A percentile compares a stretch with the other conserved stretches of the same genome.
Evolutionary conservation across 148 eudicot species (phyloP).

Genomic region (Rheum nobile): DNA sequence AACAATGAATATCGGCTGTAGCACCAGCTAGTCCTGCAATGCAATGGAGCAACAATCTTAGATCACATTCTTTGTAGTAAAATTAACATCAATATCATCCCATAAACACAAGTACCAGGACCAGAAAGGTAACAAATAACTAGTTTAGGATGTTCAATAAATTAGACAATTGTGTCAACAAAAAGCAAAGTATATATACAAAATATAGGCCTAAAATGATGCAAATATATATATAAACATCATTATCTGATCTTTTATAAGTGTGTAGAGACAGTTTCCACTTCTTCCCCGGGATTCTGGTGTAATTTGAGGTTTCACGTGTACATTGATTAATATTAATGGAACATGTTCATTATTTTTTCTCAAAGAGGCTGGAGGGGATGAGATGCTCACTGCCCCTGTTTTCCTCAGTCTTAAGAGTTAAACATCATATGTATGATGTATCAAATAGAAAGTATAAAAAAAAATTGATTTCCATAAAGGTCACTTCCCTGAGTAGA

Average conservation of each 20-base stretch:
- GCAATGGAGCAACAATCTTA: conserved; percentile 10
- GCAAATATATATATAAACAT: not conserved
- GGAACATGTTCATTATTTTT: not conserved
- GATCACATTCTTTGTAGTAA: not conserved
- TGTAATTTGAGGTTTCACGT: not conserved
- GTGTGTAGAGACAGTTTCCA: not conserved
- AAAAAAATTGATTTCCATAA: not conserved
- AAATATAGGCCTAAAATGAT: not conserved
- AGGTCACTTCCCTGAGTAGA: not conserved
- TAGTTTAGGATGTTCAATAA: not conserved
- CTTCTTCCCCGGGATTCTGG: not conserved
- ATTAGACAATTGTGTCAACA: not conserved
- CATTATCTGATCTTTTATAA: not conserved
- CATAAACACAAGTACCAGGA: not conserved
- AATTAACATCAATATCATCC: not conserved
- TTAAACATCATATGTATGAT: not conserved
- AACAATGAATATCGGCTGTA: conserved; percentile 94
- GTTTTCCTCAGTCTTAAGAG: not conserved
- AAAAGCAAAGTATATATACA: not conserved
- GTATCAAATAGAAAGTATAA: not conserved
- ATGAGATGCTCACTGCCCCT: not conserved
- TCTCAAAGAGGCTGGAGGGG: not conserved
- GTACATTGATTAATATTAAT: not conserved
- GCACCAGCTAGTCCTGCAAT: conserved; percentile 92
- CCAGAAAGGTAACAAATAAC: not conserved